These are phyloP conservation scores for Didymella pinodella DNA, from an alignment of 2,329 filamentous ascomycete species.

Conservation along the genomic window DNA sequence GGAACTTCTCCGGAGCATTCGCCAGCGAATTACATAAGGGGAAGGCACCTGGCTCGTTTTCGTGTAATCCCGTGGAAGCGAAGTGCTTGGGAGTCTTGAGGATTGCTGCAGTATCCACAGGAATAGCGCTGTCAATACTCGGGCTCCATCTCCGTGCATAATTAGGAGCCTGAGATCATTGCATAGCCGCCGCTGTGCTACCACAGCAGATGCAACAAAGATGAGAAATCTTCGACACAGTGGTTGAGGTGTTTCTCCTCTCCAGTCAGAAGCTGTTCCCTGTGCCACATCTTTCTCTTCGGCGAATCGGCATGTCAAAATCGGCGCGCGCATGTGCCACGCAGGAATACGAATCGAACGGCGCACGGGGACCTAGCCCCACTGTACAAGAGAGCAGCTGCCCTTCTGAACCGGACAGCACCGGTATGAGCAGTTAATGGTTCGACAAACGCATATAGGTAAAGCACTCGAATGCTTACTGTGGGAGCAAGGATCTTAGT, in stretches of 20 bases:
- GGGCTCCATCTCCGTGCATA: constrained; percentile 6
- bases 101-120: constrained; percentile 3
- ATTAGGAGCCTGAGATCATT: neutral
- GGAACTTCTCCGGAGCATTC: constrained; percentile 5
- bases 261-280: constrained; percentile 5
- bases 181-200: neutral
- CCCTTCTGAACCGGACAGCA: constrained; percentile 26
- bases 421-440: constrained; percentile 39
- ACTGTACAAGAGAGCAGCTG: constrained; percentile 24
- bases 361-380: constrained; percentile 20
- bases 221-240: neutral
- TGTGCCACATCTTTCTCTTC: constrained; percentile 23
- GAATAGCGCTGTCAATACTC: constrained; percentile 2
- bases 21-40: constrained; percentile 15
- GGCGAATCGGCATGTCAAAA: constrained; percentile 30
- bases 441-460: constrained; percentile 28
- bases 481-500: constrained; percentile 17
- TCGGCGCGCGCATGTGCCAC: constrained; percentile 27
- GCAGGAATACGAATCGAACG: constrained; percentile 24
- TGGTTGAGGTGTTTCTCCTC: neutral
- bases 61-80: neutral
- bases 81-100: constrained; percentile 3
- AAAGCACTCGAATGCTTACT: constrained; percentile 15
- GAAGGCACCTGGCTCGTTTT: constrained; percentile 2
- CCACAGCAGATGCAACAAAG: neutral